A percentile compares a stretch with the other conserved stretches of the same genome.
Conservation (phyloP, 2,329 filamentous ascomycete species). For the Rutstroemia sp. region DNA sequence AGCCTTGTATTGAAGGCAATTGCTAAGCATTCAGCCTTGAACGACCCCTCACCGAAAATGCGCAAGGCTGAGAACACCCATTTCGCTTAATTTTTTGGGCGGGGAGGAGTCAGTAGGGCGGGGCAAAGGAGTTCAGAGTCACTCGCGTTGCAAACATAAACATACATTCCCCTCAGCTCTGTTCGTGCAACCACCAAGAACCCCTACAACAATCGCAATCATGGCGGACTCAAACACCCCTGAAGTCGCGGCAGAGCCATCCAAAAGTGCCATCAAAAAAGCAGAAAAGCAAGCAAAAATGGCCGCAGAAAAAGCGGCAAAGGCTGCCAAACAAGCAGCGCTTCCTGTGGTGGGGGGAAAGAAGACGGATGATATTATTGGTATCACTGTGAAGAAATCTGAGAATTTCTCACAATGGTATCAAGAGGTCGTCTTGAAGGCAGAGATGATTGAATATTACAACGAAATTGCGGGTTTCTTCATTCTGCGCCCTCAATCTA, state of each 20-base stretch:
- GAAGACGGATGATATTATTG: constrained; percentile 65
- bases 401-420: constrained; percentile 94
- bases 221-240: constrained; percentile 14
- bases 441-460: constrained; percentile 96
- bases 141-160: not conserved
- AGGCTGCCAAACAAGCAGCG: constrained; percentile 49
- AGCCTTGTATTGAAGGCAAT: constrained; percentile 8
- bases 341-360: constrained; percentile 49
- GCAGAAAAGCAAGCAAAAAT: constrained; percentile 56
- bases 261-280: constrained; percentile 60
- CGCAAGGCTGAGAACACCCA: constrained; percentile 1
- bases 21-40: not conserved
- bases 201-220: constrained; percentile 7
- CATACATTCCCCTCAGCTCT: not conserved
- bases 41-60: not conserved
- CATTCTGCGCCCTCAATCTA: constrained; percentile 68
- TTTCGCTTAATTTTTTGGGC: constrained; percentile 8
- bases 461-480: constrained; percentile 91
- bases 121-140: not conserved
- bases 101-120: not conserved
- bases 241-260: constrained; percentile 32
- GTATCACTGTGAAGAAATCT: constrained; percentile 78
- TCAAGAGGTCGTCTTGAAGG: constrained; percentile 94
- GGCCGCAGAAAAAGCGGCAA: constrained; percentile 54
- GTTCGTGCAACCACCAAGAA: not conserved